A percentile compares a stretch with the other conserved stretches of the same genome.
phyloP scores from a whole-genome alignment of 345 rosid genomes.

The Orychophragmus violaceus region DNA sequence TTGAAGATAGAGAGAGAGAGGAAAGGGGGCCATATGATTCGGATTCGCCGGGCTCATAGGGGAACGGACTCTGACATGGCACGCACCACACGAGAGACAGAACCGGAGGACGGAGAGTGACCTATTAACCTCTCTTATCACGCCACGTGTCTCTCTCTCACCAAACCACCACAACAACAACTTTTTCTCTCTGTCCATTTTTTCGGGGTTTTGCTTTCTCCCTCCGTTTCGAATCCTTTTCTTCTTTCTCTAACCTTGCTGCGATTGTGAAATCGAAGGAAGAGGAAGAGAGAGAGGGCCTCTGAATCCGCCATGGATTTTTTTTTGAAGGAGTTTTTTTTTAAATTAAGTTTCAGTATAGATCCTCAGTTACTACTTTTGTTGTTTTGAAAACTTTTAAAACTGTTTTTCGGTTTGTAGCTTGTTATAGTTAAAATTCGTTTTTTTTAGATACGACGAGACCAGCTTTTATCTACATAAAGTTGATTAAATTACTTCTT shows the following conservation, averaged over 20 bases:
- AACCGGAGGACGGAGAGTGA: constrained; percentile 31
- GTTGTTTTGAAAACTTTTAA: neutral
- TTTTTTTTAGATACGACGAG: neutral
- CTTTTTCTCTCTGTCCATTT: neutral
- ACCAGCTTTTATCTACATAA: neutral
- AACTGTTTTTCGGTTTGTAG: constrained; percentile 8
- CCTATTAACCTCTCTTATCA: neutral
- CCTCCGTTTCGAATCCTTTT: constrained; percentile 1
- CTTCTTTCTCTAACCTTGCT: neutral
- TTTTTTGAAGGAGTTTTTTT: neutral
- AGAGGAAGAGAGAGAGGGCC: neutral
- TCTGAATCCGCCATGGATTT: constrained; percentile 18
- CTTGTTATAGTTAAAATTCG: constrained; percentile 18
- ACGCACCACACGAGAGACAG: constrained; percentile 37
- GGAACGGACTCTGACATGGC: constrained; percentile 75
- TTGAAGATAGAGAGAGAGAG: constrained; percentile 15
- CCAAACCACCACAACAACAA: neutral
- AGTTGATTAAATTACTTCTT: neutral
- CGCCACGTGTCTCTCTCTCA: constrained; percentile 57
- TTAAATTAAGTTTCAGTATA: neutral
- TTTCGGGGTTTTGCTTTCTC: neutral
- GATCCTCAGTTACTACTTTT: constrained; percentile 9
- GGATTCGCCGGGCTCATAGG: constrained; percentile 83
- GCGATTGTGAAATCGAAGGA: neutral
- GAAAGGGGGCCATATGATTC: constrained; percentile 47